Evolutionary conservation across 2,329 filamentous ascomycete species (phyloP).

Genomic region (Fusarium sp.): DNA sequence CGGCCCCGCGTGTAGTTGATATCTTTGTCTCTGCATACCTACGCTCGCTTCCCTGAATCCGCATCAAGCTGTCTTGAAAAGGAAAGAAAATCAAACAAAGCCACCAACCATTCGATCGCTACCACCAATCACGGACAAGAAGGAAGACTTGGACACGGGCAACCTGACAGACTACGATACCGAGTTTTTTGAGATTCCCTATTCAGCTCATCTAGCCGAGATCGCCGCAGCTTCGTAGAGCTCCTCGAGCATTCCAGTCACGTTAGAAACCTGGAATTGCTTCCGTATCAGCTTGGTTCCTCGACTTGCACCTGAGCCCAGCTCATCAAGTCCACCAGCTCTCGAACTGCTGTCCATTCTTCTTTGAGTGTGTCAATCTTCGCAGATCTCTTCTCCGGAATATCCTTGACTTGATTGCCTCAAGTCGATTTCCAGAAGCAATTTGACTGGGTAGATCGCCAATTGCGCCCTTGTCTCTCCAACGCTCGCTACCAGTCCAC

Average conservation of each 20-base stretch:
- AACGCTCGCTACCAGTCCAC: conserved; percentile 57
- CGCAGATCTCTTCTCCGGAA: conserved; percentile 23
- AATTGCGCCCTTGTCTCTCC: conserved; percentile 22
- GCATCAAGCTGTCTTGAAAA: conserved; percentile 26
- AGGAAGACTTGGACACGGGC: conserved; percentile 26
- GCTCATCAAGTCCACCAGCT: conserved; percentile 17
- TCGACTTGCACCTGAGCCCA: conserved; percentile 22
- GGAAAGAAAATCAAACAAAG: conserved; percentile 38
- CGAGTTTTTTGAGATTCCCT: conserved; percentile 28
- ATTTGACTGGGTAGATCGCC: conserved; percentile 32
- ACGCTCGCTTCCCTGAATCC: conserved; percentile 50
- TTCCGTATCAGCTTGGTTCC: conserved; percentile 30
- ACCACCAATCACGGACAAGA: conserved; percentile 40
- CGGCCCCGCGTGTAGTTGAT: conserved; percentile 38
- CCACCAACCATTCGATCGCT: conserved; percentile 52
- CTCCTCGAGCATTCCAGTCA: conserved; percentile 29
- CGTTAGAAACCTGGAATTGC: conserved; percentile 32
- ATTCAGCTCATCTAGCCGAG: conserved; percentile 21
- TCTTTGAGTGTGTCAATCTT: conserved; percentile 30
- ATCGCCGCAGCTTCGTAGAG: conserved; percentile 37
- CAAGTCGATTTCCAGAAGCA: conserved; percentile 27
- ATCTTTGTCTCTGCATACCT: conserved; percentile 42
- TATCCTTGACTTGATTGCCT: conserved; percentile 27
- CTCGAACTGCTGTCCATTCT: conserved; percentile 25
- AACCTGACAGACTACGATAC: conserved; percentile 15